Evolutionary conservation across 495 filamentous ascomycete genomes (phyloP), one percentile per base, ranked within the genome.

Genomic region (Aspergillus haitiensis): DNA sequence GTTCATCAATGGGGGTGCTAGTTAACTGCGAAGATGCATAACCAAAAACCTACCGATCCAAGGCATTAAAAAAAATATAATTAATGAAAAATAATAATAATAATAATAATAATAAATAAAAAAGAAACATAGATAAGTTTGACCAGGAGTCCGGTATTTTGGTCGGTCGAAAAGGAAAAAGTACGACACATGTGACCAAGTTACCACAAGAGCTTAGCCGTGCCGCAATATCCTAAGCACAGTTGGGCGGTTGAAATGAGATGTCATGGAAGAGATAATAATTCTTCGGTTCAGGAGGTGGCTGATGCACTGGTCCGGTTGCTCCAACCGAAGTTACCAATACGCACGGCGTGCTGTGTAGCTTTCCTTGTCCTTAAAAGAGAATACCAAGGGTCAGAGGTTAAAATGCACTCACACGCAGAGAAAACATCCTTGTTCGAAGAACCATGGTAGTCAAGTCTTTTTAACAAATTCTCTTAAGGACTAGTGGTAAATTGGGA

Each of bases 261-360:
- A 27, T 27, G 21, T 27, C 21, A 27, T 27, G 3, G 21, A 13
- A 42, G 58, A 52, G 16, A 45, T 48, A 9, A 35, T 31, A 45
- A 56, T 56, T 52, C 7, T 55, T 56, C 39, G 55, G 55, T 54
- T 64, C 62, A 64, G 65, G 62, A 64, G 65, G 65, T 64, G 62
- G 62, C 62, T 64, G 48, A 67, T 56, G 62, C n/a, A 42, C 39
- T 46, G 48, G 51, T 33, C 56, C 54, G 44, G 46, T 31, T 45
- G 50, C 49, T 31, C 21, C 54, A 58, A 49, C 50, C 50, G 35
- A 58, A 53, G 44, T 40, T 44, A 51, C 32, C 42, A 32, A 55
- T 18, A 55, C 52, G 33, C 32, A 27, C 1, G 21, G 21, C 21
- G 32, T 39, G 18, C 31, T 21, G 37, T 50, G 60, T 27, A 27